Conservation (phyloP, 441 rosid species). For the Geranium incanum region DNA sequence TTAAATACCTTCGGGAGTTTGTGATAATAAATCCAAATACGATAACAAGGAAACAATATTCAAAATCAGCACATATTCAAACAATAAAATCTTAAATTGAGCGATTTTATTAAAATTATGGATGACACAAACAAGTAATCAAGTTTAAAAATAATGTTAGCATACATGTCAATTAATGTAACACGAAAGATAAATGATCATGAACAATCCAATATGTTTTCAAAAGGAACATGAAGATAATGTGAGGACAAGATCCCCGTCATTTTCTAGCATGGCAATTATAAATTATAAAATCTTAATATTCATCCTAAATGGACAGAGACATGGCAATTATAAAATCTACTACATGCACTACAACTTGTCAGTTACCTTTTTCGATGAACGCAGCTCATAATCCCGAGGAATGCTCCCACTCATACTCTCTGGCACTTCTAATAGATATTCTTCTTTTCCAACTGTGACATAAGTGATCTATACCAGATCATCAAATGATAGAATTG, state of each 20-base stretch:
- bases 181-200: not conserved
- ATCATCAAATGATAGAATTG: conserved; percentile 20
- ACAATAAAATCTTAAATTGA: not conserved
- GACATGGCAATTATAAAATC: conserved; percentile 1
- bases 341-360: conserved; percentile 4
- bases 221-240: not conserved
- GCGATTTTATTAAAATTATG: not conserved
- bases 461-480: conserved; percentile 70
- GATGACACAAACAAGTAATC: not conserved
- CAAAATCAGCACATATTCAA: conserved; percentile 1
- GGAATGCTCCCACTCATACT: conserved; percentile 66
- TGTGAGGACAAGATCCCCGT: not conserved
- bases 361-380: conserved; percentile 80
- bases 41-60: not conserved
- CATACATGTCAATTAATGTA: conserved; percentile 1
- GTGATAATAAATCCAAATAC: not conserved
- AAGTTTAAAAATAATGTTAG: not conserved
- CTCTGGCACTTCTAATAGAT: conserved; percentile 85
- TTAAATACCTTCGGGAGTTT: not conserved
- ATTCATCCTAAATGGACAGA: conserved; percentile 5
- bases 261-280: not conserved
- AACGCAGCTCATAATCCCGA: conserved; percentile 77
- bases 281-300: too few relatives aligned
- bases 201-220: conserved; percentile 3
- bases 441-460: conserved; percentile 79